These are phyloP conservation scores for Lolium multiflorum DNA, from an alignment of 176 grass and related monocot species.

Conservation along the genomic window DNA sequence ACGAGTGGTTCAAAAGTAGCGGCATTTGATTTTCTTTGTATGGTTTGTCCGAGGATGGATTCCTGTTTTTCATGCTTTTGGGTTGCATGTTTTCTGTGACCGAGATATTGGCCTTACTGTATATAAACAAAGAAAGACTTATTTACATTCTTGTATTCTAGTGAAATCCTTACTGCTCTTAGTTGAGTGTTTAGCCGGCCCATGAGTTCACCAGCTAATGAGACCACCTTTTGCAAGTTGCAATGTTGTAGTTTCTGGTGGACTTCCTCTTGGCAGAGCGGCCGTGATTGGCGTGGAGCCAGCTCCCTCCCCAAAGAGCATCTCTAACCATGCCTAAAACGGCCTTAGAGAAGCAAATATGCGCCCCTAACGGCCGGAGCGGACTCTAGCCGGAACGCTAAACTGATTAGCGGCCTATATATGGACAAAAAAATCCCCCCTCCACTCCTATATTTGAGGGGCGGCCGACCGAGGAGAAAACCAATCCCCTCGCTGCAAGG, in stretches of 20 bases:
- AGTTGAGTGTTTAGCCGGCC: not conserved
- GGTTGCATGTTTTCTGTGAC: slow-evolving; percentile 10
- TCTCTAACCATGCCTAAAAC: no score
- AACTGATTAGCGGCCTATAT: no score
- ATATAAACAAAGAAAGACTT: not conserved
- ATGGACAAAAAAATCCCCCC: no score
- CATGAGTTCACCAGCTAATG: not conserved
- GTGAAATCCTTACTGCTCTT: not conserved
- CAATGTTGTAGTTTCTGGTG: not conserved
- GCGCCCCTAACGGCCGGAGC: no score
- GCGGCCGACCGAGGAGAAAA: no score
- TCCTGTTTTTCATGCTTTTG: slow-evolving; percentile 20
- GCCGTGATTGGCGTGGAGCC: no score
- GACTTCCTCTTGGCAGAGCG: no score
- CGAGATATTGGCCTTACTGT: slow-evolving; percentile 20
- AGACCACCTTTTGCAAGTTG: not conserved
- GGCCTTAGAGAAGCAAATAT: no score
- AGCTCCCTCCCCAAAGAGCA: no score
- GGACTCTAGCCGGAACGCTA: no score
- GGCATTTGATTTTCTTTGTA: not conserved
- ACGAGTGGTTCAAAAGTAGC: not conserved
- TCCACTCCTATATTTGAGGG: no score
- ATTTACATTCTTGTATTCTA: not conserved
- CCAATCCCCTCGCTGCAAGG: no score
- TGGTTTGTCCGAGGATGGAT: slow-evolving; percentile 20